Conservation (phyloP, 2,329 filamentous ascomycete species). For the Lojkania enalia region DNA sequence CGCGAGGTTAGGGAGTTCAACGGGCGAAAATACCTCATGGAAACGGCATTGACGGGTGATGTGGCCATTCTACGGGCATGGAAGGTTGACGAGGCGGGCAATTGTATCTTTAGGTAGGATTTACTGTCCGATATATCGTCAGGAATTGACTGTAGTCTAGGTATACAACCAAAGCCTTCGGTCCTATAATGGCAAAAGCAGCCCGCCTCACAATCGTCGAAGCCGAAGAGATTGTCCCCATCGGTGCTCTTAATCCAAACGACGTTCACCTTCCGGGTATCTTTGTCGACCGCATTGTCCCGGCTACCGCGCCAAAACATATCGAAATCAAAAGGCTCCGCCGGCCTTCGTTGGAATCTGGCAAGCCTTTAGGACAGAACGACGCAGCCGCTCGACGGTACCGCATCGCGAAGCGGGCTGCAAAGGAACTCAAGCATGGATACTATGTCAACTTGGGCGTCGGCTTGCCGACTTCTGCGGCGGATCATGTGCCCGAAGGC, state of each 20-base stretch:
- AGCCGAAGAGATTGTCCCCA: constrained; percentile 91
- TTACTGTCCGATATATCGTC: not conserved
- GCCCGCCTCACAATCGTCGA: constrained; percentile 90
- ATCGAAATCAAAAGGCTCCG: constrained; percentile 63
- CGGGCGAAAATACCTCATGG: constrained; percentile 74
- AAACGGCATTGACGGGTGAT: constrained; percentile 74
- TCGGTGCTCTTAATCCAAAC: constrained; percentile 81
- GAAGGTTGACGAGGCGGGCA: constrained; percentile 76
- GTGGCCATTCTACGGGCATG: constrained; percentile 75
- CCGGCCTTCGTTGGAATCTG: constrained; percentile 16
- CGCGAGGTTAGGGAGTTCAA: constrained; percentile 74
- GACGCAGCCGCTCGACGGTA: constrained; percentile 57
- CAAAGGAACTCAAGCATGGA: constrained; percentile 91
- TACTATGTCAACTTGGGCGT: constrained; percentile 94
- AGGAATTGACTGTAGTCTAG: constrained; percentile 13
- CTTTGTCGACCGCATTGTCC: constrained; percentile 87
- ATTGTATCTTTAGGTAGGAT: constrained; percentile 66
- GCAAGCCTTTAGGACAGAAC: constrained; percentile 17
- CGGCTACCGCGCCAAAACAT: constrained; percentile 74
- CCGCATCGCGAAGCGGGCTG: constrained; percentile 78
- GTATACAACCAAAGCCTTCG: constrained; percentile 44
- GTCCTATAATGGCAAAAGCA: constrained; percentile 75
- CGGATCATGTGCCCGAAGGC: constrained; percentile 66
- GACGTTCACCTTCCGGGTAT: constrained; percentile 86
- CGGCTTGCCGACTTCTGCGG: constrained; percentile 89